Percentiles rank a stretch among this genome's conserved stretches.
Conservation (phyloP, 192 early-diverging fungal species). For the Dissophora globulifera region DNA sequence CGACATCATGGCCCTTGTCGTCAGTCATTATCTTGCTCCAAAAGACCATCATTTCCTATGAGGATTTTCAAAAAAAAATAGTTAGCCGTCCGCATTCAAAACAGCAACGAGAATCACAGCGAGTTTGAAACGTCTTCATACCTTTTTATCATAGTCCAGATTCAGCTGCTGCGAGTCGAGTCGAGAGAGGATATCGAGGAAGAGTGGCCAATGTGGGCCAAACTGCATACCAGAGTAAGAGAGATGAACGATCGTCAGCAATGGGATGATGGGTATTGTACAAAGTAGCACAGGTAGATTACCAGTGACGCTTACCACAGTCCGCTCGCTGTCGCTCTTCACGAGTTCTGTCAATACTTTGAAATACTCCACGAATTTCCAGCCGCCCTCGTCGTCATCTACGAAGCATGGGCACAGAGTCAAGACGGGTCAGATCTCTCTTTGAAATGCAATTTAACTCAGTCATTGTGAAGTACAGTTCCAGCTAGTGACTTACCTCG, state of each 20-base stretch:
- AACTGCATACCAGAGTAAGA: no score
- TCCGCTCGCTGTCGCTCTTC: slow-evolving; percentile 19
- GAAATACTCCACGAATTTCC: slow-evolving; percentile 44
- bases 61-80: no score
- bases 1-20: slow-evolving; percentile 11
- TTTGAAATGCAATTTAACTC: no score
- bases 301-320: slow-evolving; percentile 9
- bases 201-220: no score
- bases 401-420: background rate
- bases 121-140: background rate
- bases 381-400: slow-evolving; percentile 39
- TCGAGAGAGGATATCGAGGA: slow-evolving; percentile 23
- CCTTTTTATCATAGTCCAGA: slow-evolving; percentile 46
- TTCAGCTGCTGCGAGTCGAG: slow-evolving; percentile 36
- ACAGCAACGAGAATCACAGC: background rate
- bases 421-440: no score
- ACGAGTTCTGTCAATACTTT: slow-evolving; percentile 28
- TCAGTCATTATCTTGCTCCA: slow-evolving; percentile 41
- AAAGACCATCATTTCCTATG: slow-evolving; percentile 46
- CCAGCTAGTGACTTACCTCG: slow-evolving; percentile 14
- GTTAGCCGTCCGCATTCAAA: no score
- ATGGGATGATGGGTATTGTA: no score
- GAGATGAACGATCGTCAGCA: no score
- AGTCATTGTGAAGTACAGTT: background rate
- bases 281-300: no score